Evolutionary conservation across 306 rosid species (phyloP).

Genomic region (Prinsepia uniflora): DNA sequence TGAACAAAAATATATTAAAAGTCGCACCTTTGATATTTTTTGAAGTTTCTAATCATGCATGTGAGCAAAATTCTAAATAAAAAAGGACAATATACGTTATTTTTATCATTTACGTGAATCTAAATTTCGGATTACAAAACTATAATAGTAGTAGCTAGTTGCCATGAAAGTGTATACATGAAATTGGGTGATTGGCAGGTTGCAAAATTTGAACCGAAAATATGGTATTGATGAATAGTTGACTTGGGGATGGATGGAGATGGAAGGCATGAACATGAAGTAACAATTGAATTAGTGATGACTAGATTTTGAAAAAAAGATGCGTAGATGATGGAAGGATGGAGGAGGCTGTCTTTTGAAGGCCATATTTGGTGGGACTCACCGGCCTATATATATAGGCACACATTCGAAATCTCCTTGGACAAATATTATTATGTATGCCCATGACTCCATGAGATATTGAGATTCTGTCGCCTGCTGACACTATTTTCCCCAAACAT

Average conservation of each 20-base stretch:
- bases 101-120: no score
- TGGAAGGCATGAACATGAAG: neutral
- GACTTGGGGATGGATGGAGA: neutral
- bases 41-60: no score
- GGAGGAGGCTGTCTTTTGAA: neutral
- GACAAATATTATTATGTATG: slow-evolving; percentile 17
- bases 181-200: neutral
- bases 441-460: slow-evolving; percentile 24
- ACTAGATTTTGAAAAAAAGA: slow-evolving; percentile 36
- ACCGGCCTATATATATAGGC: neutral
- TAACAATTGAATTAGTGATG: slow-evolving; percentile 32
- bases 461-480: slow-evolving; percentile 31
- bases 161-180: neutral
- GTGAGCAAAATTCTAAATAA: no score
- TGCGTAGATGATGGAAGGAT: neutral
- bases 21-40: neutral
- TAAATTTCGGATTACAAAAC: neutral
- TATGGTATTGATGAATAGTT: neutral
- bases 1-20: no score
- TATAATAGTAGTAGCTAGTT: neutral
- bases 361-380: slow-evolving; percentile 38
- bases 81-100: no score
- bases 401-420: slow-evolving; percentile 29
- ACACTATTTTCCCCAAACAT: slow-evolving; percentile 37
- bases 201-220: slow-evolving; percentile 7